A percentile compares a stretch with the other conserved stretches of the same genome.
Evolutionary conservation across 164 flowering plant genomes (phyloP).

Genomic region (Tetracentron sinense): DNA sequence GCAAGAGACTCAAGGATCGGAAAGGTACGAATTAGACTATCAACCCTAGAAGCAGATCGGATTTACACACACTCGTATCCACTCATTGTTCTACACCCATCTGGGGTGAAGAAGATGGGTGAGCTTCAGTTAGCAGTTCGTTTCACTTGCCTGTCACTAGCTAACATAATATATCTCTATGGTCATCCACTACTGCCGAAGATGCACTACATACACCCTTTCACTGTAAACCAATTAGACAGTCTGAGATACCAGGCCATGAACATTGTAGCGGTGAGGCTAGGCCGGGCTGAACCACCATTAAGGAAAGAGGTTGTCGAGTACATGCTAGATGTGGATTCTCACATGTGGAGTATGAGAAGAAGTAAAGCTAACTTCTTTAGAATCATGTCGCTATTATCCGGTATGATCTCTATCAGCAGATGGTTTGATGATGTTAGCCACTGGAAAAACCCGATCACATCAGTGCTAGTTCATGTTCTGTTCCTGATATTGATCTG

Average conservation of each 20-base stretch:
- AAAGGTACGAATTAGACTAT: constrained; percentile 54
- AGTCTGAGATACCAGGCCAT: constrained; percentile 42
- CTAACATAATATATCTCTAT: constrained; percentile 35
- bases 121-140: constrained; percentile 57
- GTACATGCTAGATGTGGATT: too few species aligned
- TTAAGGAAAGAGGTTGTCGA: constrained; percentile 53
- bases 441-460: constrained; percentile 43
- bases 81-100: constrained; percentile 35
- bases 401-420: constrained; percentile 19
- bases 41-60: constrained; percentile 43
- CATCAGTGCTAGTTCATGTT: constrained; percentile 34
- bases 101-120: constrained; percentile 62
- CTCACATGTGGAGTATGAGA: constrained; percentile 50
- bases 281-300: constrained; percentile 57
- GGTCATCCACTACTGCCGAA: constrained; percentile 39
- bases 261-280: constrained; percentile 28
- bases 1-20: constrained; percentile 41
- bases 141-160: constrained; percentile 35
- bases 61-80: constrained; percentile 59
- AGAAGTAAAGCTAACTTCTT: constrained; percentile 44
- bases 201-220: constrained; percentile 50
- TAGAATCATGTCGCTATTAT: constrained; percentile 29
- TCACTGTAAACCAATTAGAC: constrained; percentile 37
- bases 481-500: constrained; percentile 30
- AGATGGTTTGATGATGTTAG: constrained; percentile 40